These are phyloP conservation scores for Kockiozyma suomiensis DNA, from an alignment of 805 yeast species.

Conservation along the genomic window DNA sequence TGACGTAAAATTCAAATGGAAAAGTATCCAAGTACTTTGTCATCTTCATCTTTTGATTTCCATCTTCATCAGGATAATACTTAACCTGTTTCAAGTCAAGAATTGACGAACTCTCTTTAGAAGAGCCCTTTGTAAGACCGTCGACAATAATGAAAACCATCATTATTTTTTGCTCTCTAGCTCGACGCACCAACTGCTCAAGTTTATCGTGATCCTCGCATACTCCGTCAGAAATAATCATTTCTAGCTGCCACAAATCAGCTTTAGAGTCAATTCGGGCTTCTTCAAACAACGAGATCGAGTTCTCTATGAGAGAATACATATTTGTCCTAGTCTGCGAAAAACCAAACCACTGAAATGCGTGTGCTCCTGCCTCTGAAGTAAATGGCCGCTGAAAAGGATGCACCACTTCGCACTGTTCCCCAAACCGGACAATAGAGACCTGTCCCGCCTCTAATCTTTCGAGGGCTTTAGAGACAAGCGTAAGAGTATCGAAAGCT, in stretches of 20 bases:
- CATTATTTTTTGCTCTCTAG: slow-evolving; percentile 91
- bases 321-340: slow-evolving; percentile 87
- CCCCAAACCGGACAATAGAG: slow-evolving; percentile 89
- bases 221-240: slow-evolving; percentile 93
- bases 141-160: slow-evolving; percentile 92
- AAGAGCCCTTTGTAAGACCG: slow-evolving; percentile 60
- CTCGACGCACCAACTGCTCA: slow-evolving; percentile 81
- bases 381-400: slow-evolving; percentile 85
- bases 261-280: slow-evolving; percentile 48
- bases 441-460: slow-evolving; percentile 94
- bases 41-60: slow-evolving; percentile 73
- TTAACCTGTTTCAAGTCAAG: slow-evolving; percentile 93
- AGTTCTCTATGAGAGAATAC: slow-evolving; percentile 66
- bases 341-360: slow-evolving; percentile 88
- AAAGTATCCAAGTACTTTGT: slow-evolving; percentile 85
- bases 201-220: slow-evolving; percentile 91
- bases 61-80: slow-evolving; percentile 60
- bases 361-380: slow-evolving; percentile 77
- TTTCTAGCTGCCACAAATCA: slow-evolving; percentile 91
- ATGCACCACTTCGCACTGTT: slow-evolving; percentile 78
- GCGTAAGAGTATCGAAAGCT: slow-evolving; percentile 91
- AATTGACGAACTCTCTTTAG: slow-evolving; percentile 53
- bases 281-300: slow-evolving; percentile 71
- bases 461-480: slow-evolving; percentile 90
- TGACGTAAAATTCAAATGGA: slow-evolving; percentile 96